Evolutionary conservation across 805 yeast species (phyloP), one percentile per base, ranked within the genome.

Genomic region (Komagataella phaffii): DNA sequence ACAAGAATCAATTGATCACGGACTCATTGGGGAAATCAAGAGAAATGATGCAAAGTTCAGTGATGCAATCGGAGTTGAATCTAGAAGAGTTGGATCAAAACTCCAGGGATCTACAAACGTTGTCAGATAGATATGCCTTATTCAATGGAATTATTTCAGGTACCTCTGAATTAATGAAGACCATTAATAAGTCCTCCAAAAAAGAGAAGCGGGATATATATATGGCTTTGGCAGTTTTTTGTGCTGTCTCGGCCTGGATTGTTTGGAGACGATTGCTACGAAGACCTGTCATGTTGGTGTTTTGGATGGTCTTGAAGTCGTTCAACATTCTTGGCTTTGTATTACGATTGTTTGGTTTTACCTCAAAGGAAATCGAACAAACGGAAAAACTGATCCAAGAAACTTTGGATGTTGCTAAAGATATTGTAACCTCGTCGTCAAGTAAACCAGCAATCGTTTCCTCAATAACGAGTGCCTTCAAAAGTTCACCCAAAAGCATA

Each of bases 131-230:
- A 49, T 70, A 74, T 56, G 64, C 63, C 17, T 64, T 65, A 48
- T 73, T 77, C 59, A 69, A 67, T 19, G 67, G 64, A 44, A 59
- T 77, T 6, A 59, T 78, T 44, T 57, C 62, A 49, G 70, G 64
- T 50, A 73, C 80, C 0, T 69, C 67, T 48, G 68, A 69, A 21
- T 67, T 78, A 45, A 80, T 78, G 45, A 69, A 67, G 55, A 69
- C 73, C 49, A 77, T 78, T 46, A 80, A 77, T 54, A 75, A 73
- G 56, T 75, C 78, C 50, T 79, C 78, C 56, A 65, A 69, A 51
- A 62, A 66, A 3, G 82, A 78, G 55, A 69, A 76, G 52, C 59
- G 69, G 49, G 67, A 77, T 46, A 77, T 77, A 23, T 77, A 76
- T 58, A 54, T 72, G 51, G 69, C 79, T 24, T 53, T 76, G 4